Base-by-base conservation (phyloP, 345 rosid genomes). In the Aurinia saxatilis region DNA sequence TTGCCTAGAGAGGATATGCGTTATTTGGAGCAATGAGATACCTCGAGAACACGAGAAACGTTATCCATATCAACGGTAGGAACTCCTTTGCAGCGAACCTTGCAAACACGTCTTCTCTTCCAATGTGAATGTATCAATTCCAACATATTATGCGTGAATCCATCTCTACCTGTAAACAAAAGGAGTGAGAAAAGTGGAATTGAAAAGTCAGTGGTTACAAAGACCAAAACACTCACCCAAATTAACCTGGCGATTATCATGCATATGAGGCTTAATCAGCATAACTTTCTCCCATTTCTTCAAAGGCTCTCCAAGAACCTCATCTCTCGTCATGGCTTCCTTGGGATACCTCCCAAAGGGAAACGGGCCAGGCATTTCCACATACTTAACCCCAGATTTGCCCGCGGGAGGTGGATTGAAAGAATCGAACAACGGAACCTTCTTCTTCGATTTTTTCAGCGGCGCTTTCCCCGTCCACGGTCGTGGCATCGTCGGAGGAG, bases 391-490 rank as follows among this genome's bases (percentile, higher is more conserved):
- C 2, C 91, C 91, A 11, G 75, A 51, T 69, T 77, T 75, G 29
- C 80, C 88, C 0, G 82, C 74, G 2, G 86, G 88, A 6, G 90
- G 88, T 18, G 90, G 83, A 36, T 76, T 57, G 57, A 88, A 80
- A 10, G 95, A 86, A 62, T 85, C 95, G 42, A 85, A 89, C 12
- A 89, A 78, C 10, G 89, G 96, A 34, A 83, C 72, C 70, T 92
- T 91, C 75, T 87, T 91, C 83, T 83, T 86, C 25, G 75, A 69
- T 47, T 80, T 79, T 72, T 87, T 87, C 76, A 92, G 35, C 38
- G 98, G 98, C n/a, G 92, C 89, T 71, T 92, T 92, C 63, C 98
- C 98, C 0, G 98, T 92, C 98, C 98, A 89, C 2, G 98, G 98
- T 37, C 98, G 76, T 10, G 88, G 84, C 98, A 88, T 88, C 34